phyloP scores from a whole-genome alignment of 2,329 filamentous ascomycete genomes.

The Neofusicoccum laricinum region DNA sequence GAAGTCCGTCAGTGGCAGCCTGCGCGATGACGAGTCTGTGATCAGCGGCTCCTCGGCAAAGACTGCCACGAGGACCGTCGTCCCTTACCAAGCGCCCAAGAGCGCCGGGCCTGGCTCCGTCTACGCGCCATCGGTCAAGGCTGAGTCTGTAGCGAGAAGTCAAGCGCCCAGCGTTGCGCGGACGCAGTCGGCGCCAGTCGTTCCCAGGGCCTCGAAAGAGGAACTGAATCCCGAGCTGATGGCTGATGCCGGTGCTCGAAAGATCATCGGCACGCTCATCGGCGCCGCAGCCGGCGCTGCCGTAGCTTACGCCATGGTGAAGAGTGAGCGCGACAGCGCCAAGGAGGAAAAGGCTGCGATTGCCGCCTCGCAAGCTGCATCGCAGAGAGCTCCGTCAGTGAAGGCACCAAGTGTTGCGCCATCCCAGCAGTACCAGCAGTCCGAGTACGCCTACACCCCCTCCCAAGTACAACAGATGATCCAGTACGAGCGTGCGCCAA shows the following conservation, averaged over 20 bases:
- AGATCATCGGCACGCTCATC: conserved; percentile 71
- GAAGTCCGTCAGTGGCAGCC: conserved; percentile 30
- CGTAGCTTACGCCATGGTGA: conserved; percentile 71
- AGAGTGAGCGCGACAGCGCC: conserved; percentile 52
- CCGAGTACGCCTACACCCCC: conserved; percentile 1
- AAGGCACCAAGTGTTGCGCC: background rate
- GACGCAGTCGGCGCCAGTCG: conserved; percentile 32
- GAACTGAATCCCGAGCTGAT: conserved; percentile 31
- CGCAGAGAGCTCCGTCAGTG: background rate
- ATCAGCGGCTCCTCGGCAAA: conserved; percentile 17
- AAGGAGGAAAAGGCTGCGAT: conserved; percentile 37
- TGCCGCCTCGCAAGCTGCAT: background rate
- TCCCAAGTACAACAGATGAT: conserved; percentile 17
- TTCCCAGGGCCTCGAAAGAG: conserved; percentile 24
- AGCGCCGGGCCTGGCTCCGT: conserved; percentile 19
- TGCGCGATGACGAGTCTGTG: conserved; percentile 25
- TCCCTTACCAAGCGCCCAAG: conserved; percentile 17
- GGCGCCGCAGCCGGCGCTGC: conserved; percentile 77
- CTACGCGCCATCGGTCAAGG: conserved; percentile 25
- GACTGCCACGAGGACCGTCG: conserved; percentile 19
- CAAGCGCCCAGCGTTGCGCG: conserved; percentile 28
- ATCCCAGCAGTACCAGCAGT: conserved; percentile 1
- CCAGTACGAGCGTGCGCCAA: conserved; percentile 13
- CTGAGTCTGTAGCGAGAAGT: conserved; percentile 19
- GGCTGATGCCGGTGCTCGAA: conserved; percentile 55